Evolutionary conservation across 495 filamentous ascomycete genomes (phyloP).

Genomic region (Elasticomyces elasticus): DNA sequence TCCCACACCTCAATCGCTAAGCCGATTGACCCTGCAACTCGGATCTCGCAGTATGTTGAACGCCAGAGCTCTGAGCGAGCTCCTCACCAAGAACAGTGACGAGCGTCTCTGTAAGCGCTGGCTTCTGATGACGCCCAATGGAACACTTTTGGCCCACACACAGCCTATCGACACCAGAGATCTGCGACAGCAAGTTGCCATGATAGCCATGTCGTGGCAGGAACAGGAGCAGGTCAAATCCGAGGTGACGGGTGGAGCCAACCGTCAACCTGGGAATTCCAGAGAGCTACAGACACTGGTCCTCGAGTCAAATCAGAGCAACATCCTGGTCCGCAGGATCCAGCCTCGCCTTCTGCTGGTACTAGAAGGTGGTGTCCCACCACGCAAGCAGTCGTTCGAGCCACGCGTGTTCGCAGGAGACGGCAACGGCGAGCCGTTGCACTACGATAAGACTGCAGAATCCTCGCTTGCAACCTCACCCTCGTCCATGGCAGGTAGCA

Average conservation of each 20-base stretch:
- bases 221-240: constrained; percentile 22
- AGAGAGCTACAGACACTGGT: constrained; percentile 28
- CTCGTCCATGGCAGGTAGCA: constrained; percentile 15
- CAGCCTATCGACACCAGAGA: constrained; percentile 31
- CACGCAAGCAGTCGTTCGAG: constrained; percentile 16
- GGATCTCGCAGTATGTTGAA: constrained; percentile 29
- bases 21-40: no score
- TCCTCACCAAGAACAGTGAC: constrained; percentile 33
- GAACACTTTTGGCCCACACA: constrained; percentile 33
- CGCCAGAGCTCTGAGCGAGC: constrained; percentile 31
- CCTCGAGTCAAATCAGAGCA: constrained; percentile 30
- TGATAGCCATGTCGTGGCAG: constrained; percentile 33
- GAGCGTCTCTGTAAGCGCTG: constrained; percentile 31
- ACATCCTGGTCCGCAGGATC: constrained; percentile 32
- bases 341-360: constrained; percentile 33
- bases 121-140: constrained; percentile 36
- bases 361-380: constrained; percentile 32
- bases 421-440: constrained; percentile 23
- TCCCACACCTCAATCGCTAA: no score
- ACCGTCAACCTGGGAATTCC: not conserved
- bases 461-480: constrained; percentile 8
- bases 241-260: not conserved
- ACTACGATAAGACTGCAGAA: not conserved
- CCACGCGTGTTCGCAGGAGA: constrained; percentile 29
- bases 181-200: constrained; percentile 31